A percentile compares a stretch with the other conserved stretches of the same genome.
Conservation (phyloP, 352 stramenopile species). For the Globisporangium middletonii region DNA sequence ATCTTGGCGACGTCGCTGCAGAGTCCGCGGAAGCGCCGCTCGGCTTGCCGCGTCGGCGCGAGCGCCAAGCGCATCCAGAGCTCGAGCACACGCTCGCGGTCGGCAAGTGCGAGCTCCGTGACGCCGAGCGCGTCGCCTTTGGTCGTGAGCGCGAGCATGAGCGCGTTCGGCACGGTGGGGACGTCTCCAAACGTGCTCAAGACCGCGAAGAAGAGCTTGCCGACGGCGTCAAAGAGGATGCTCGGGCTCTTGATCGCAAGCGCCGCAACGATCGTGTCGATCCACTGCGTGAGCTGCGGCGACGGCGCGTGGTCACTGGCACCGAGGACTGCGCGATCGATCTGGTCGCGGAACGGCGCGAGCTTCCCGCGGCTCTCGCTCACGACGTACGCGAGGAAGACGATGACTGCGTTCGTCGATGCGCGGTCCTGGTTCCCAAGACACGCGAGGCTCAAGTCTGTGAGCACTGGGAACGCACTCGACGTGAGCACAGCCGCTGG, state of each 20-base stretch:
- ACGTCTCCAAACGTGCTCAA: constrained; percentile 35
- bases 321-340: constrained; percentile 36
- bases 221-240: constrained; percentile 48
- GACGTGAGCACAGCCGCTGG: constrained; percentile 50
- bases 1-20: constrained; percentile 71
- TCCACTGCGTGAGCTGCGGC: constrained; percentile 41
- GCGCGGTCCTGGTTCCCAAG: constrained; percentile 58
- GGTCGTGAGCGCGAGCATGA: constrained; percentile 26
- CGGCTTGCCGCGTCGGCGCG: constrained; percentile 41
- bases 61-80: constrained; percentile 52
- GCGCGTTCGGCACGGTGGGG: constrained; percentile 20
- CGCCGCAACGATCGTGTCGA: constrained; percentile 37
- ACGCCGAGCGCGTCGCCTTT: constrained; percentile 35
- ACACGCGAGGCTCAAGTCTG: constrained; percentile 54
- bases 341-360: constrained; percentile 27
- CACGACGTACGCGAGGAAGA: constrained; percentile 59
- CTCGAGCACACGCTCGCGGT: constrained; percentile 47
- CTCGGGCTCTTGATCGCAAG: constrained; percentile 51
- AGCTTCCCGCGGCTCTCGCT: constrained; percentile 50
- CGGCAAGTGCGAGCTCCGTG: constrained; percentile 25
- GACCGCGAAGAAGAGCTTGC: constrained; percentile 47
- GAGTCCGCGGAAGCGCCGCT: constrained; percentile 54
- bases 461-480: constrained; percentile 46
- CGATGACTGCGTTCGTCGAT: constrained; percentile 61
- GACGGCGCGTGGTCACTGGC: constrained; percentile 2